Evolutionary conservation across 2,329 filamentous ascomycete species (phyloP), one percentile per base, ranked within the genome.

Genomic region (Aspergillus vadensis): DNA sequence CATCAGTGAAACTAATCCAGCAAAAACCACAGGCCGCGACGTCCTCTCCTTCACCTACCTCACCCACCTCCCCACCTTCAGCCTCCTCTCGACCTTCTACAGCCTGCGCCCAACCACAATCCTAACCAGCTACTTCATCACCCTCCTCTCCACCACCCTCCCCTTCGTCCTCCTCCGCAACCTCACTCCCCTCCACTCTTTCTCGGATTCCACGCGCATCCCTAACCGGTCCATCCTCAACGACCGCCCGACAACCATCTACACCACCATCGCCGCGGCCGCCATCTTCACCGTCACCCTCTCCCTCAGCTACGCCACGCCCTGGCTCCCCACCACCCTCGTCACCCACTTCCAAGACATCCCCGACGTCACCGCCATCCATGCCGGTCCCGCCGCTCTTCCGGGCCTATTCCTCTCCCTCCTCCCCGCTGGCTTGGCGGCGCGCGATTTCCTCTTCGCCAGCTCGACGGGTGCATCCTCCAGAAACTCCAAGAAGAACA

Each of bases 21-120:
- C 9, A 21, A 38, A 49, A 8, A 7, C 4, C 21, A 60, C 2
- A 81, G 87, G 89, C 77, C 83, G 86, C 72, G 89, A 91, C 74
- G 80, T 90, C 54, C 85, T 84, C 10, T 83, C 86, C 50, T 79
- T 91, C 70, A 85, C 85, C 60, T 74, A 91, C 62, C 80, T 97
- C 44, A 88, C 89, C 58, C 88, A 92, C 76, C 85, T 89, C 19
- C 94, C 93, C 47, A 85, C 86, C 69, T 86, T 90, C 63, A 91
- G 90, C 72, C 86, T 97, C 47, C 82, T 96, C 27, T 82, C 83
- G 30, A 87, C 87, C 55, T 97, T 96, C 80, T 97, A 96, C 83
- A 77, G 82, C 38, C 83, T 96, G 66, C 83, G 85, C 25, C 80
- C 85, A 25, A 75, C 80, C 56, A 88, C 89, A 0, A 82, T 88